A percentile compares a stretch with the other conserved stretches of the same genome.
These are phyloP conservation scores for Parietaria judaica DNA, from an alignment of 306 rosid genomes.

Conservation along the genomic window DNA sequence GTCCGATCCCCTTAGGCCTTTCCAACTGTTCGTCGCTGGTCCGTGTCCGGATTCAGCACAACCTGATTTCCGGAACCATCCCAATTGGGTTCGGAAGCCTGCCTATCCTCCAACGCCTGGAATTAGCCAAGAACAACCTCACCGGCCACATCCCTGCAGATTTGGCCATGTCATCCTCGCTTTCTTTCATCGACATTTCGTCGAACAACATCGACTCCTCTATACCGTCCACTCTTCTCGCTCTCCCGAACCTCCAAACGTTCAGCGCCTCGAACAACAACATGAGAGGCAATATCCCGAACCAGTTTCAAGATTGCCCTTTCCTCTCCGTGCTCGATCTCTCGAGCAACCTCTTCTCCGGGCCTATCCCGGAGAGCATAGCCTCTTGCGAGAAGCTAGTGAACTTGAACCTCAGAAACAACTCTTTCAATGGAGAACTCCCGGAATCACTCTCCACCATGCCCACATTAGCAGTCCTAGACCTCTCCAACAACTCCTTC, in stretches of 20 bases:
- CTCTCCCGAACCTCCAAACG: conserved; percentile 62
- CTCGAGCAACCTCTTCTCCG: conserved; percentile 49
- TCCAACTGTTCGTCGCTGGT: conserved; percentile 57
- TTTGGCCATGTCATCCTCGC: conserved; percentile 52
- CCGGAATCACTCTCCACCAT: conserved; percentile 53
- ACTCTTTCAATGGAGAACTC: conserved; percentile 57
- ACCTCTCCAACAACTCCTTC: conserved; percentile 69
- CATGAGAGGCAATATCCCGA: conserved; percentile 51
- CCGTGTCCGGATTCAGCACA: conserved; percentile 72
- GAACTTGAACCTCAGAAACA: conserved; percentile 53
- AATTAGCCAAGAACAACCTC: conserved; percentile 66
- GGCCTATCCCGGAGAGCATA: conserved; percentile 63
- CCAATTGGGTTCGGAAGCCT: conserved; percentile 71
- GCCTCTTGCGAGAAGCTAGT: conserved; percentile 73
- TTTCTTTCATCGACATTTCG: conserved; percentile 80
- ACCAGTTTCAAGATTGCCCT: conserved; percentile 60
- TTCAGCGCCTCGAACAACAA: conserved; percentile 71
- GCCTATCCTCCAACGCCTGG: conserved; percentile 59
- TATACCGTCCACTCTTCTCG: conserved; percentile 57
- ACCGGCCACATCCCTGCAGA: conserved; percentile 60
- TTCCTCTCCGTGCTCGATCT: conserved; percentile 74
- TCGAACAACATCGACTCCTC: conserved; percentile 57
- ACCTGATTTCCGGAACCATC: conserved; percentile 61
- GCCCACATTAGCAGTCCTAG: conserved; percentile 72
- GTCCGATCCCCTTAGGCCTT: conserved; percentile 63